A percentile compares a stretch with the other conserved stretches of the same genome.
These are phyloP conservation scores for Penicillium janthinellum DNA, from an alignment of 2,329 filamentous ascomycete genomes.

Conservation along the genomic window DNA sequence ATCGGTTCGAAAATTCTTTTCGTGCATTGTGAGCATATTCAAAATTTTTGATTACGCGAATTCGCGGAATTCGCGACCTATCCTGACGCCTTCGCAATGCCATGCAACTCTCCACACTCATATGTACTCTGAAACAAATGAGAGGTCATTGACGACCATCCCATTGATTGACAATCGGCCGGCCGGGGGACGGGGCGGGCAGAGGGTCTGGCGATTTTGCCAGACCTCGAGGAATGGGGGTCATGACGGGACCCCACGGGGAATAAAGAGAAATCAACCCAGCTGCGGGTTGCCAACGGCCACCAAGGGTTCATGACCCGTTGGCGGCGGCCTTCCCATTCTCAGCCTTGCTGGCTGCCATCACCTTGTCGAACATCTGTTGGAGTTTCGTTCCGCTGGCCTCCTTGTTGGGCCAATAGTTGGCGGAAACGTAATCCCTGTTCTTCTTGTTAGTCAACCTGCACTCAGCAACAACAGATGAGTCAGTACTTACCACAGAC, in stretches of 20 bases:
- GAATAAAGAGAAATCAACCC: constrained; percentile 4
- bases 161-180: constrained; percentile 1
- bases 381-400: constrained; percentile 39
- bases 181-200: neutral
- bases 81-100: constrained; percentile 31
- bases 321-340: constrained; percentile 26
- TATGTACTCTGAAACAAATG: constrained; percentile 27
- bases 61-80: constrained; percentile 16
- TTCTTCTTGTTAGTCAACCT: constrained; percentile 27
- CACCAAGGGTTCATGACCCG: constrained; percentile 24
- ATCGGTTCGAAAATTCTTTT: constrained; percentile 15
- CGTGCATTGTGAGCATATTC: constrained; percentile 3
- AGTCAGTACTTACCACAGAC: constrained; percentile 45
- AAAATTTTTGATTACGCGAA: constrained; percentile 16
- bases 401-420: constrained; percentile 52
- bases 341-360: constrained; percentile 32
- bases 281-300: neutral
- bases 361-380: constrained; percentile 43
- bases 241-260: neutral
- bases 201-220: neutral
- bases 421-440: constrained; percentile 49
- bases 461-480: neutral
- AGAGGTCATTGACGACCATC: constrained; percentile 13
- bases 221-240: neutral
- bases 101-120: constrained; percentile 26